A percentile compares a stretch with the other conserved stretches of the same genome.
Conservation (phyloP, 768 basidiomycete species). For the Boletellus ananiceps region DNA sequence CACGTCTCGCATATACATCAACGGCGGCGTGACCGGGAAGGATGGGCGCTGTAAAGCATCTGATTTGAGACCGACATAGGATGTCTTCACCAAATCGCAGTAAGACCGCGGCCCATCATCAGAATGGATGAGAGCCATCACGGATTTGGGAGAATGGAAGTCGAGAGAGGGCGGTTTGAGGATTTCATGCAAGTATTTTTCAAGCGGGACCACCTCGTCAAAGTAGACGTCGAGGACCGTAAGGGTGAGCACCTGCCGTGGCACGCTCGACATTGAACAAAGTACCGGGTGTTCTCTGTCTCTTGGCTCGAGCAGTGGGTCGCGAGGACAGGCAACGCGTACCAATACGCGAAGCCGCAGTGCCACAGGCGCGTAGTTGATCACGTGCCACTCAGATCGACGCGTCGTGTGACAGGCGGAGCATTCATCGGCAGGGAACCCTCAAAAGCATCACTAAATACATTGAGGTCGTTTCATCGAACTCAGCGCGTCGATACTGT, state of each 20-base stretch:
- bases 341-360: background rate
- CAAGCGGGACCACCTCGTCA: slow-evolving; percentile 35
- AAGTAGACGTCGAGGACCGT: slow-evolving; percentile 44
- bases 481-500: no score
- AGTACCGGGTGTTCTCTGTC: background rate
- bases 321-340: background rate
- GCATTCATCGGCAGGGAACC: no score
- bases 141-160: slow-evolving; percentile 11
- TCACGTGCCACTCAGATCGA: background rate
- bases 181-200: slow-evolving; percentile 37
- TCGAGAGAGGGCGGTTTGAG: slow-evolving; percentile 18
- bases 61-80: slow-evolving; percentile 43
- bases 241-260: slow-evolving; percentile 18
- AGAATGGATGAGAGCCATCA: background rate
- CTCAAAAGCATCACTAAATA: no score
- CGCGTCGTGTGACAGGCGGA: no score
- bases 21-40: slow-evolving; percentile 34
- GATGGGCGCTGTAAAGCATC: slow-evolving; percentile 16
- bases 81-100: slow-evolving; percentile 37
- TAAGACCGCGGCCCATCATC: slow-evolving; percentile 29
- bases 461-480: no score
- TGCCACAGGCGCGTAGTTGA: background rate
- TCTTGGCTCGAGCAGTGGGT: background rate
- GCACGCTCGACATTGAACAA: slow-evolving; percentile 1
- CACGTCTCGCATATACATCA: slow-evolving; percentile 55